Evolutionary conservation across 176 grass and related monocot genomes (phyloP).

Genomic region (Ampelocalamus luodianensis): DNA sequence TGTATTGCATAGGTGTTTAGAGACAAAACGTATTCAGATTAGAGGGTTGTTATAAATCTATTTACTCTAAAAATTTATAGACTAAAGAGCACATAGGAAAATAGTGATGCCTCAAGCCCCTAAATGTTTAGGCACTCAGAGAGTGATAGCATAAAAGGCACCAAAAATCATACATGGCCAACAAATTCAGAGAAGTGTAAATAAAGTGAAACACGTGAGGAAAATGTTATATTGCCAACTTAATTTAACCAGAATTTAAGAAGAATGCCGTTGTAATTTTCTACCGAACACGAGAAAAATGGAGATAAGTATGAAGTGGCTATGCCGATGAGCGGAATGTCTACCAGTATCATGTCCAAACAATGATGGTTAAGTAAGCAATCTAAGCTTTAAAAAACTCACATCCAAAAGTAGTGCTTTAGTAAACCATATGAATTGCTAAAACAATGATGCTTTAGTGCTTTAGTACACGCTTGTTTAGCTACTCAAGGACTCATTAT

Average conservation of each 20-base stretch:
- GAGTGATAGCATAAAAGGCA: background rate
- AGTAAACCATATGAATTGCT: background rate
- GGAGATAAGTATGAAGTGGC: background rate
- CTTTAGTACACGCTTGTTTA: background rate
- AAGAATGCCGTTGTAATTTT: background rate
- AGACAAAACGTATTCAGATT: background rate
- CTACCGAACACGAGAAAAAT: background rate
- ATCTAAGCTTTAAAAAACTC: background rate
- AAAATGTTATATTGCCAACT: background rate
- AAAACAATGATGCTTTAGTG: too few species aligned
- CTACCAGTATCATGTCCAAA: background rate
- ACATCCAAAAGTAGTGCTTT: background rate
- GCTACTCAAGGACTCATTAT: background rate
- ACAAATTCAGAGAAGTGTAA: background rate
- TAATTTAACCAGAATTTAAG: background rate
- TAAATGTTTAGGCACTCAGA: background rate
- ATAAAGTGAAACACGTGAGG: background rate
- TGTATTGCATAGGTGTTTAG: constrained; percentile 36
- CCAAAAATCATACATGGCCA: background rate
- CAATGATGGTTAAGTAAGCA: background rate
- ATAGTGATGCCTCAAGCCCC: background rate
- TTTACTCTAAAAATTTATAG: too few species aligned
- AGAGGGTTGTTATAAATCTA: too few species aligned
- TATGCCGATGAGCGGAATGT: background rate
- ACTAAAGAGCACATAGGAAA: background rate